Base-by-base conservation (phyloP, 2,329 filamentous ascomycete genomes). In the Neofusicoccum sp. region DNA sequence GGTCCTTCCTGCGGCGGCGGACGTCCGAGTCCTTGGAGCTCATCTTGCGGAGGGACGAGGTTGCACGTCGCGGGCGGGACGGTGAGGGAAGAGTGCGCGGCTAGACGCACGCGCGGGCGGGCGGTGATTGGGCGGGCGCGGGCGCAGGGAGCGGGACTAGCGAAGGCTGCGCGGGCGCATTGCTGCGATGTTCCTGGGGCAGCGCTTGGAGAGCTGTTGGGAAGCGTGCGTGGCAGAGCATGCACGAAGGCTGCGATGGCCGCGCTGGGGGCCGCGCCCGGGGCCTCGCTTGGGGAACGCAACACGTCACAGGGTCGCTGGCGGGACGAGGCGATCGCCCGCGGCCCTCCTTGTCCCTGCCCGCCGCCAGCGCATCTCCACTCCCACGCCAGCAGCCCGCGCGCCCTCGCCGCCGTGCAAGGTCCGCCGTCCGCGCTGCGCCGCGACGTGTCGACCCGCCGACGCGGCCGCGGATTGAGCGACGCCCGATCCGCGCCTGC, bases 1-100 rank as follows among this genome's bases (percentile, higher is more conserved):
- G 63, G 49, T 72, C 73, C 63, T 75, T 76, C 60, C 70, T 73
- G 64, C 73, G 73, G 62, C 75, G 75, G 58, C 73, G 71, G 61
- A 68, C 62, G 64, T 75, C 71, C 45, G 71, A 71, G 48, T 70
- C 60, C 45, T 51, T 68, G 66, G 59, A 61, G 48, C 41, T 56
- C 59, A 61, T 54, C 30, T 12, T 61, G 59, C 40, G 43, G 57
- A 49, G 57, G 44, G 57, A 43, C 57, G 45, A 40, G 59, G 59
- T 47, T 41, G 44, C 49, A 54, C 49, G 33, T 49, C 40, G 59
- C 41, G 43, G 59, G 31, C 26, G 24, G 48, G 36, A n/a, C n/a
- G 12, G 59, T 33, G 45, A 60, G 58, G 45, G 33, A 48, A 61
- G 59, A 51, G 56, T 26, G 49, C 36, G 59, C 59, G 59, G 59